Evolutionary conservation across 352 stramenopile genomes (phyloP).

Genomic region (Phytophthora podocarpi): DNA sequence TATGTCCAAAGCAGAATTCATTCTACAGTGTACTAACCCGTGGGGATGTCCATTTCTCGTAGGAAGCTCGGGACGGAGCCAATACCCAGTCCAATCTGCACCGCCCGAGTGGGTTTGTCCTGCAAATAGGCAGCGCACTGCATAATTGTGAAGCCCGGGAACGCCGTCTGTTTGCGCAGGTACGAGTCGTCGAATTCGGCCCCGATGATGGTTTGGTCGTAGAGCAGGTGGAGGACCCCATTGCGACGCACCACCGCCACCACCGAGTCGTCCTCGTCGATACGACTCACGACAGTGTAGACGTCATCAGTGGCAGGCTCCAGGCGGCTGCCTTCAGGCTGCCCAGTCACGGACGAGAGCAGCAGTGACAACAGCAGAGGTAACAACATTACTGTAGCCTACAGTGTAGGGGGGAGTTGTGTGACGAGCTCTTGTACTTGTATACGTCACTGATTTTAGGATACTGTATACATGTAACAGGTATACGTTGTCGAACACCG

Average conservation of each 20-base stretch:
- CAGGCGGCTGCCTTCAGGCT: background rate
- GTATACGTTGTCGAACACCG: slow-evolving; percentile 6
- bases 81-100: slow-evolving; percentile 78
- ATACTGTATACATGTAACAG: background rate
- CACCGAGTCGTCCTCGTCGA: slow-evolving; percentile 55
- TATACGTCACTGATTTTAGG: background rate
- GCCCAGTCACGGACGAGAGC: slow-evolving; percentile 5
- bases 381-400: slow-evolving; percentile 9
- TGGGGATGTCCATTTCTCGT: slow-evolving; percentile 60
- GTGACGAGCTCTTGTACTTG: background rate
- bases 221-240: slow-evolving; percentile 62
- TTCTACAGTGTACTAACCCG: slow-evolving; percentile 41
- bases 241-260: slow-evolving; percentile 65
- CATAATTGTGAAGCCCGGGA: slow-evolving; percentile 85
- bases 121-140: slow-evolving; percentile 66
- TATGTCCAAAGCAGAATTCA: background rate
- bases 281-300: slow-evolving; percentile 32
- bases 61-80: slow-evolving; percentile 74
- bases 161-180: slow-evolving; percentile 65
- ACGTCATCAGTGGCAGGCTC: slow-evolving; percentile 15
- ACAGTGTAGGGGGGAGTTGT: background rate
- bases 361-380: slow-evolving; percentile 14
- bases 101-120: slow-evolving; percentile 40
- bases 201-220: slow-evolving; percentile 81
- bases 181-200: slow-evolving; percentile 75